Conservation (phyloP, 768 basidiomycete species). For the Basidioascus undulatus region DNA sequence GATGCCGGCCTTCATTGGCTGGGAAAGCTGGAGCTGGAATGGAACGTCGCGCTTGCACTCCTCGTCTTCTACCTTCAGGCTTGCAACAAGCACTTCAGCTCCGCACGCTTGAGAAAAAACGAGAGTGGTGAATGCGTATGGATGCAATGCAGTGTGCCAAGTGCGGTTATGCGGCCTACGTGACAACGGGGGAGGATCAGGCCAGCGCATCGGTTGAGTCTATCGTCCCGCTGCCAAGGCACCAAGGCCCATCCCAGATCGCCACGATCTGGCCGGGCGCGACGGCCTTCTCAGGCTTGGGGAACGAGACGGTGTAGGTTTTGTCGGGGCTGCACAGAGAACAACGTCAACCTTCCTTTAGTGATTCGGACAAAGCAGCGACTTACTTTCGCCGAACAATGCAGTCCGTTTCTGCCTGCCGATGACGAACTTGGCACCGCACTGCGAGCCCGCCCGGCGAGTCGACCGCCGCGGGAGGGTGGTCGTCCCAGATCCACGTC, state of each 20-base stretch:
- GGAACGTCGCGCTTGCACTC: no score
- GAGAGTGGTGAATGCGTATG: no score
- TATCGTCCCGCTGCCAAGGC: conserved; percentile 63
- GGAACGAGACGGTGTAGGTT: conserved; percentile 26
- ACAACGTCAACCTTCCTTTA: conserved; percentile 4
- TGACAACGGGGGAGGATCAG: no score
- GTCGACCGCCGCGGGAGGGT: conserved; percentile 24
- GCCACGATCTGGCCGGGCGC: conserved; percentile 59
- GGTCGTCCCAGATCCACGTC: conserved; percentile 51
- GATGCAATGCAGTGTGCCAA: no score
- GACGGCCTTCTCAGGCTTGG: conserved; percentile 38
- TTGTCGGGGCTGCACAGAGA: conserved; percentile 12
- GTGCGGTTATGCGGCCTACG: no score
- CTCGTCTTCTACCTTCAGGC: no score
- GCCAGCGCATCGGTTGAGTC: conserved; percentile 3
- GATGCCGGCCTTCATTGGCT: no score
- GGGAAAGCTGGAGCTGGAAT: no score
- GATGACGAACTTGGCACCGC: conserved; percentile 41
- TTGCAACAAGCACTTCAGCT: no score
- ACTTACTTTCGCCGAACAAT: conserved; percentile 26
- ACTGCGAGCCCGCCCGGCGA: conserved; percentile 25
- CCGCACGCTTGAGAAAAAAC: no score
- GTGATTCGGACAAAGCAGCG: not conserved
- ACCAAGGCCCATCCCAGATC: conserved; percentile 49
- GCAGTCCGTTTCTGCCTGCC: conserved; percentile 33